Percentiles rank a stretch among this genome's conserved stretches.
Evolutionary conservation across 805 yeast species (phyloP).

Genomic region (Starmerella floris): DNA sequence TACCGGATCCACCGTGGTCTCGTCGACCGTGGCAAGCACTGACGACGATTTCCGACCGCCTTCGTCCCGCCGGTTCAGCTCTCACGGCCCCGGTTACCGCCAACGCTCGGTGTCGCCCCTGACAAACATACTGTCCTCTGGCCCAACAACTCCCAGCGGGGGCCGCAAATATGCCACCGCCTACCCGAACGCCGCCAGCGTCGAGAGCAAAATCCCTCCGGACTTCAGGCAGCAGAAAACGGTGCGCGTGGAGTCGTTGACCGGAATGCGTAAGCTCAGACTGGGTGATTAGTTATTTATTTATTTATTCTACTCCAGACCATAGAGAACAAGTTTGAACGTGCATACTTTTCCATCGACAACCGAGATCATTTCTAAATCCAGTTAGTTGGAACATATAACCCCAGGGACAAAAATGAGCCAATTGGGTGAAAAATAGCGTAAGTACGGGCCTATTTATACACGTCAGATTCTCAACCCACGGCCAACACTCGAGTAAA

Average conservation of each 20-base stretch:
- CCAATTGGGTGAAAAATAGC: too few species aligned
- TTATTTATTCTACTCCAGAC: conserved; percentile 1
- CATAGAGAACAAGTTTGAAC: too few species aligned
- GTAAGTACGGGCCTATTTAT: too few species aligned
- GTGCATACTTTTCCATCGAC: too few species aligned
- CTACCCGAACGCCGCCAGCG: neutral
- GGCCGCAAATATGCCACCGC: neutral
- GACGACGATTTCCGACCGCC: neutral
- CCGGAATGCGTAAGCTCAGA: conserved; percentile 1
- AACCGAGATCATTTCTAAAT: too few species aligned
- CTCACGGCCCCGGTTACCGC: neutral
- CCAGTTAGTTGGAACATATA: too few species aligned
- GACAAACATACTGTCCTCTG: neutral
- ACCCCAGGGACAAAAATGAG: too few species aligned
- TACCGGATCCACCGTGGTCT: neutral
- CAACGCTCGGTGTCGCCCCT: neutral
- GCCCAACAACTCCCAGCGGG: neutral
- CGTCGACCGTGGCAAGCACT: neutral
- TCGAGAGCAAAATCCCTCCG: neutral
- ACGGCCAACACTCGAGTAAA: too few species aligned
- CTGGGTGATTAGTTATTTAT: neutral
- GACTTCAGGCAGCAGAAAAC: neutral
- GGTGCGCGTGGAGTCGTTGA: neutral
- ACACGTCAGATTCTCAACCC: too few species aligned
- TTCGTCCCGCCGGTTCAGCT: neutral